Percentiles rank a stretch among this genome's conserved stretches.
Conservation (phyloP, 164 flowering plant species). For the Euptelea pleiosperma region DNA sequence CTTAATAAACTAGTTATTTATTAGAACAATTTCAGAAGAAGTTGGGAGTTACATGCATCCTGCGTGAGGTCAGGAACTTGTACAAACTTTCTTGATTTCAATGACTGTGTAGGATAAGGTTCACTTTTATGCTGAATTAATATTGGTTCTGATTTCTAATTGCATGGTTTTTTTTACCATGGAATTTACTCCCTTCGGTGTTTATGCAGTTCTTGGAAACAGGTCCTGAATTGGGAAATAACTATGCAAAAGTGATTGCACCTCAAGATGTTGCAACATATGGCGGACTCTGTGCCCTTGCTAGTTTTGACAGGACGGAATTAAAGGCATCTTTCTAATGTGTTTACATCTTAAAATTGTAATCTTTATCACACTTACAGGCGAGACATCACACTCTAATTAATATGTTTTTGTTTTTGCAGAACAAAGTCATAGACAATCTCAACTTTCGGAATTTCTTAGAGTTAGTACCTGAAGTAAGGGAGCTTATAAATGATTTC, state of each 20-base stretch:
- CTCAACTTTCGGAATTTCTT: slow-evolving; percentile 86
- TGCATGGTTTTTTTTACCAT: background rate
- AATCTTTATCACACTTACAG: background rate
- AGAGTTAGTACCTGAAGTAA: slow-evolving; percentile 94
- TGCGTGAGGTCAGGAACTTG: background rate
- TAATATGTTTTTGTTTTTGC: slow-evolving; percentile 21
- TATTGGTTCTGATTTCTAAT: background rate
- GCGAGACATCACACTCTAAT: background rate
- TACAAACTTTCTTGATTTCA: background rate
- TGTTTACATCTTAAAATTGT: background rate
- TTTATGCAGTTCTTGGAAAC: slow-evolving; percentile 84
- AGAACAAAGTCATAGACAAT: slow-evolving; percentile 95
- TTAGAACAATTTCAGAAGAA: too few species aligned
- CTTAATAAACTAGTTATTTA: background rate
- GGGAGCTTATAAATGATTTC: slow-evolving; percentile 93
- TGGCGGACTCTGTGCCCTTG: slow-evolving; percentile 99
- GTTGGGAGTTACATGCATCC: slow-evolving; percentile 6
- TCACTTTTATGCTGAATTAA: background rate
- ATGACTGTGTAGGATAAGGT: background rate
- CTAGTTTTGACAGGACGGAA: slow-evolving; percentile 89
- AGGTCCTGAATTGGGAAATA: slow-evolving; percentile 72
- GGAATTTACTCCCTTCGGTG: background rate
- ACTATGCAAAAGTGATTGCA: slow-evolving; percentile 85
- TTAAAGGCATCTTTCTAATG: slow-evolving; percentile 71
- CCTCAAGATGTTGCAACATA: slow-evolving; percentile 98